Base-by-base conservation (phyloP, 139 green algal genomes). In the Auxenochlorella protothecoides region DNA sequence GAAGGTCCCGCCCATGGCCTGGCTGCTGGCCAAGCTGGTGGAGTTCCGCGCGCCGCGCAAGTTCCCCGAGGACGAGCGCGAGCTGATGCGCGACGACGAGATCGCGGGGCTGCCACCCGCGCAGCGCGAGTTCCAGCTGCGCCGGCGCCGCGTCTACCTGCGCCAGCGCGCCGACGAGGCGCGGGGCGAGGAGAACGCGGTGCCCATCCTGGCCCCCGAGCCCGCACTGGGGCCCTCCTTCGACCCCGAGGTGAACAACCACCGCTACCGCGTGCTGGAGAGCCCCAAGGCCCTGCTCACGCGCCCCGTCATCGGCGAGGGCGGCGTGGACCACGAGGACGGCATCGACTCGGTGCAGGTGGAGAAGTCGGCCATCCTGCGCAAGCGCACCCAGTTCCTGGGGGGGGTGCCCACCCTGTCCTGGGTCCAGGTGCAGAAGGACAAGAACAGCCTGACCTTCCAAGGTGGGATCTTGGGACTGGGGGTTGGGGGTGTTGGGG, bases 181-280 rank as follows among this genome's bases (percentile, higher is more conserved):
- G 66, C 74, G 78, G 53, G 52, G 62, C n/a, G 77, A 63, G 63
- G 83, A 77, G 64, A 78, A 76, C 14, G 65, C 81, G 68, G 78
- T 91, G 57, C 77, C 83, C 13, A 80, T 94, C 16, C 79, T 84
- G 3, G 86, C 83, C 63, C 87, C 89, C 6, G 85, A 92, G 55
- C 83, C 87, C 2, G 68, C 78, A 55, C 71, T 95, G 62, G 83
- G 80, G 53, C 89, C 88, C 52, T 80, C 79, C 4, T 95, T 95
- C 79, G 89, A 95, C 83, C 71, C 74, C 53, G 84, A 92, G 13
- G 64, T 70, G 3, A 77, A 68, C 52, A 64, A 61, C 14, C 82
- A 95, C 77, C 84, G 85, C 57, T 95, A 90, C 77, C 79, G 85
- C 66, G 85, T 82, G 78, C 69, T 95, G 54, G 89, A 95, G 72